Percentiles rank a stretch among this genome's conserved stretches.
Evolutionary conservation across 352 stramenopile genomes (phyloP).

Genomic region (Phytophthora rubi): DNA sequence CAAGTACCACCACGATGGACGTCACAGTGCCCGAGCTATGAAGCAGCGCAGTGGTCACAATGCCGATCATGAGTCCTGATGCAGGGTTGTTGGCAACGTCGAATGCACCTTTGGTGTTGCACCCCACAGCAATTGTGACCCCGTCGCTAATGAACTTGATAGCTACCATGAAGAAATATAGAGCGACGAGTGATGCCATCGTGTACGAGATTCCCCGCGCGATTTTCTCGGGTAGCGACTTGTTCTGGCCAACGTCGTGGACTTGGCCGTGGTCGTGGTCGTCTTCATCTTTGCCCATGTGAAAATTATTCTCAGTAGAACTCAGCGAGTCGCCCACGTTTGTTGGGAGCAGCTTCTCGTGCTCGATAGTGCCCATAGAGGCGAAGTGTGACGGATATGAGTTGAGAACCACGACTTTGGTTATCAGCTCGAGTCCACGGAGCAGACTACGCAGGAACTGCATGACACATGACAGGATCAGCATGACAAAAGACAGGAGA

Average conservation of each 20-base stretch:
- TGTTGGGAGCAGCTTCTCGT: not conserved
- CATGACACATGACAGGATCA: too few relatives aligned
- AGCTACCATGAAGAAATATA: constrained; percentile 83
- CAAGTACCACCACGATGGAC: constrained; percentile 67
- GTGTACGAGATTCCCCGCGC: constrained; percentile 23
- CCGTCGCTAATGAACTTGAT: constrained; percentile 70
- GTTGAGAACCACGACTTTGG: too few relatives aligned
- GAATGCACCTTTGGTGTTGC: constrained; percentile 61
- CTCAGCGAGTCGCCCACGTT: not conserved
- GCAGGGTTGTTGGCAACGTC: constrained; percentile 66
- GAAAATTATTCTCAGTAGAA: not conserved
- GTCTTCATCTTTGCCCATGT: not conserved
- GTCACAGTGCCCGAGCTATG: constrained; percentile 76
- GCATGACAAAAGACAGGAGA: too few relatives aligned
- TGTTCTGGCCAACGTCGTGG: not conserved
- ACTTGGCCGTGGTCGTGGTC: not conserved
- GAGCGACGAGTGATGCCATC: constrained; percentile 37
- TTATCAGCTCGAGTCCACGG: too few relatives aligned
- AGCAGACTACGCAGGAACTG: too few relatives aligned
- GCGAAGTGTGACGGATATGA: too few relatives aligned
- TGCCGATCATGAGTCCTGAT: constrained; percentile 71
- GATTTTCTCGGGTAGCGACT: constrained; percentile 27
- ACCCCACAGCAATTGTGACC: constrained; percentile 68
- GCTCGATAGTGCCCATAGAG: not conserved
- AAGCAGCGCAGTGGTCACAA: constrained; percentile 65